Evolutionary conservation across 495 filamentous ascomycete genomes (phyloP).

Genomic region (Penicillium dipodomyicola): DNA sequence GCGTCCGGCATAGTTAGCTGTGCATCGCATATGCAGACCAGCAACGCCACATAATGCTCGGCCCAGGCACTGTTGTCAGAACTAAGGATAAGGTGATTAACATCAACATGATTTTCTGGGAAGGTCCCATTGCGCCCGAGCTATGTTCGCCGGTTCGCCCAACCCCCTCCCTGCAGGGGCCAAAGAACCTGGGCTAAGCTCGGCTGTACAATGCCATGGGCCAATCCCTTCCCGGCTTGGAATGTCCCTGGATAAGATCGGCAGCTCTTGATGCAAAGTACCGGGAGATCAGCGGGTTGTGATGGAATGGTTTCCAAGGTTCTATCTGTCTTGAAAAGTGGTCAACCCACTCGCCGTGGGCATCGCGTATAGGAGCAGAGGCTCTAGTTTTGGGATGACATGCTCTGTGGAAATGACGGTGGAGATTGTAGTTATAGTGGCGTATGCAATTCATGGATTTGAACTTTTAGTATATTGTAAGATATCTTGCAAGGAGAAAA

Average conservation of each 20-base stretch:
- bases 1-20: not conserved
- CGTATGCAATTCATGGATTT: not conserved
- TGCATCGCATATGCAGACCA: not conserved
- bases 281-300: constrained; percentile 28
- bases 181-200: not conserved
- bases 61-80: not conserved
- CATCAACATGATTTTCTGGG: not conserved
- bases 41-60: no score
- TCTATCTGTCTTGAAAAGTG: not conserved
- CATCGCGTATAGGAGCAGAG: not conserved
- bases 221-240: not conserved
- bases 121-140: not conserved
- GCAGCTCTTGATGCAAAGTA: constrained; percentile 20
- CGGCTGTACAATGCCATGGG: not conserved
- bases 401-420: not conserved
- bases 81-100: not conserved
- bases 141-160: not conserved
- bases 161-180: not conserved
- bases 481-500: not conserved
- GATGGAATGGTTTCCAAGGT: not conserved
- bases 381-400: no score
- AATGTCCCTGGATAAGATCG: constrained; percentile 14
- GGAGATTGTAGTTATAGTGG: not conserved
- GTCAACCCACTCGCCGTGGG: not conserved
- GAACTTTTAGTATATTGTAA: not conserved